Evolutionary conservation across 2,329 filamentous ascomycete species (phyloP), one percentile per base, ranked within the genome.

Genomic region (Aspergillus brasiliensis): DNA sequence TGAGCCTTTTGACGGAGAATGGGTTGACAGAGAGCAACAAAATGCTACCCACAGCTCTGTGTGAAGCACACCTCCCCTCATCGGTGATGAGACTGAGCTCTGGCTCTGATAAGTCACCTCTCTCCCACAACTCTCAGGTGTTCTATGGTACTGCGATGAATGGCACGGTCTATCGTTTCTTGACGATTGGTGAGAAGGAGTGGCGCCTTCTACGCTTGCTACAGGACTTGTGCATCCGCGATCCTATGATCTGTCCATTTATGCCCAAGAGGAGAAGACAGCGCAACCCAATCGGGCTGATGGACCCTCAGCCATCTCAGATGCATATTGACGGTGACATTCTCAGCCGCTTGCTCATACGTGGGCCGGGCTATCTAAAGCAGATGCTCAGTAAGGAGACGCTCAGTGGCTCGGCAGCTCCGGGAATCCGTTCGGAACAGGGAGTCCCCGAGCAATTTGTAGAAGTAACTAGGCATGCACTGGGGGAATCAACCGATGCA

Each of bases 201-300:
- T 90, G 89, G 85, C 82, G 83, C 6, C 80, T 96, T 3, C 80
- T 98, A 5, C 83, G 84, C 59, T 86, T 94, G 63, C 71, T 97
- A 1, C 88, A 96, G 69, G 88, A 89, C 60, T 72, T 96, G 51
- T 86, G 85, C 27, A 73, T 82, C 49, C 73, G 75, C 25, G 83
- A 81, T 25, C 68, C 73, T 6, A 64, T 70, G 3, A 73, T 87
- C 11, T 86, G 81, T 59, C 82, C 84, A 3, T 85, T 84, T 61
- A 73, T 73, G 2, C 73, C 75, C 25, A 74, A 72, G 56, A 63
- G 69, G 31, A 69, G 61, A 47, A 67, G 67, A 56, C 68, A 66
- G 59, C 62, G 65, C 62, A 69, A 65, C 23, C 62, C 68, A 17
- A 65, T 68, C 13, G 68, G 71, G 49, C 61, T 68, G 42, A 80